A percentile compares a stretch with the other conserved stretches of the same genome.
Evolutionary conservation across 2,329 filamentous ascomycete genomes (phyloP).

Genomic region (Periconia digitata): DNA sequence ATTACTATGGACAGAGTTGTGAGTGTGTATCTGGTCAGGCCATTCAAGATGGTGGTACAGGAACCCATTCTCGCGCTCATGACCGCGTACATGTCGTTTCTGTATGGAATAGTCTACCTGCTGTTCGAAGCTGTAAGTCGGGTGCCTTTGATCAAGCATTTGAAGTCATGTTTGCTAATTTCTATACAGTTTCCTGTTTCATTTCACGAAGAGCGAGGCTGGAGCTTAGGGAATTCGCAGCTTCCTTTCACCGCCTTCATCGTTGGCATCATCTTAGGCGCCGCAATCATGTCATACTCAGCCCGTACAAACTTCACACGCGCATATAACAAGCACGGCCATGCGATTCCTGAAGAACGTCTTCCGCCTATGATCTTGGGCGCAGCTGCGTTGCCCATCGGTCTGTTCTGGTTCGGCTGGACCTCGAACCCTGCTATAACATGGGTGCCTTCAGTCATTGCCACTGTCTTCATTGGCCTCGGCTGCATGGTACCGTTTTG

Average conservation of each 20-base stretch:
- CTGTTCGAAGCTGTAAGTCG: constrained; percentile 38
- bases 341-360: constrained; percentile 60
- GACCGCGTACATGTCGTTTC: constrained; percentile 69
- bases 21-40: constrained; percentile 67
- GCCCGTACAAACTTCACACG: constrained; percentile 37
- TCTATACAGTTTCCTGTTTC: constrained; percentile 59
- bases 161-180: constrained; percentile 45
- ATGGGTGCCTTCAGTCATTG: constrained; percentile 61
- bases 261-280: constrained; percentile 60
- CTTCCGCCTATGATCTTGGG: constrained; percentile 68
- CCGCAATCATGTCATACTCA: constrained; percentile 33
- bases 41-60: constrained; percentile 62
- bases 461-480: constrained; percentile 65
- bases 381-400: constrained; percentile 57
- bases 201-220: constrained; percentile 65
- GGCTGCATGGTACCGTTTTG: constrained; percentile 80
- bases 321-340: constrained; percentile 40
- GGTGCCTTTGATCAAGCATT: too few relatives aligned
- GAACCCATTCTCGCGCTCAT: constrained; percentile 47
- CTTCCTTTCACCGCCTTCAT: constrained; percentile 68
- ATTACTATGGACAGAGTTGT: constrained; percentile 62
- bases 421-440: constrained; percentile 53
- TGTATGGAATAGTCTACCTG: constrained; percentile 66
- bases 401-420: constrained; percentile 65
- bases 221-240: constrained; percentile 59